Evolutionary conservation across 768 basidiomycete genomes (phyloP), one percentile per base, ranked within the genome.

Genomic region (Leccinum pellstonianum): DNA sequence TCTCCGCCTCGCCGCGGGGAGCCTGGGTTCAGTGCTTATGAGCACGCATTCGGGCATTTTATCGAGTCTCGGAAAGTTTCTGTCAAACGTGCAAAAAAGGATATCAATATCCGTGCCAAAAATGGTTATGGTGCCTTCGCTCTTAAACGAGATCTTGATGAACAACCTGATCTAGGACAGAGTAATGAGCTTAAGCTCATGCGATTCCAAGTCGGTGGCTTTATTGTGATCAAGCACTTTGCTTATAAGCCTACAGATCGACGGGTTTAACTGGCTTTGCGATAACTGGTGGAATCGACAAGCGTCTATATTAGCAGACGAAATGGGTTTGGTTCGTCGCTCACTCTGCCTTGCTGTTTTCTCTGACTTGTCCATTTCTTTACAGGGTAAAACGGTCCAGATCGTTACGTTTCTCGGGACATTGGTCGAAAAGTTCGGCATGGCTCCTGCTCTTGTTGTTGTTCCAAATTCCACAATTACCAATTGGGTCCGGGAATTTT

Each of bases 381-480:
- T 41, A 21, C 61, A 93, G 88, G 91, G 92, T 0, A 94, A 93
- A 79, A 98, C 95, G 0, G 91, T 98, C 2, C 95, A 97, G 68
- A 88, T 98, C 53, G 86, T 87, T 27, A 86, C 90, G 0, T 92
- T 94, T 72, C 75, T 99, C 9, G 93, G 87, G 25, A 81, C 80
- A 54, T 82, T 89, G 53, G 78, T 80, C 38, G 72, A 76, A 37
- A 77, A 80, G 23, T 85, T 82, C 64, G 66, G 83, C 2, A 86
- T 86, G 0, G 88, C 80, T 56, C 97, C 97, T 3, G 87, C 86
- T 38, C 82, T 99, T 14, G 86, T 99, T 11, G 87, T 97, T 5
- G 97, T 98, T 5, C 97, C 97, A 1, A 97, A 99, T 70, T 96
- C 95, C 12, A 97, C 95, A 0, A 89, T 98, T 63, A 88, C 88